Evolutionary conservation across 2,329 filamentous ascomycete genomes (phyloP).

Genomic region (Microcyclospora tardicrescens): DNA sequence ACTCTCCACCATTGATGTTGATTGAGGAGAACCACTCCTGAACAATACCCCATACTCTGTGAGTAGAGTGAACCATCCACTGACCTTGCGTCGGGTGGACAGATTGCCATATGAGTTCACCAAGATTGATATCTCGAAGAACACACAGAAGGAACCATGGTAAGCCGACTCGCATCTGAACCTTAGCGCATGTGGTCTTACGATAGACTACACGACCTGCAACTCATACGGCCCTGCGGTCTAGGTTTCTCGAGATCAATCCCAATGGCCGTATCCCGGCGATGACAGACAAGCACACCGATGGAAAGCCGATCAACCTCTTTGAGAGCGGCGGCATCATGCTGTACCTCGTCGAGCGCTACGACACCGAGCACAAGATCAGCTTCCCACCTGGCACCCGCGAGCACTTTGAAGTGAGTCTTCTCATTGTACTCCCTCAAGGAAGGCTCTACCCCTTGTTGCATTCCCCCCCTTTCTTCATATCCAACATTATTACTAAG

Average conservation of each 20-base stretch:
- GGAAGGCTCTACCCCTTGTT: too few species aligned
- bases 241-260: conserved; percentile 75
- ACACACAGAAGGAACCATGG: conserved; percentile 56
- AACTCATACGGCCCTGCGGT: too few species aligned
- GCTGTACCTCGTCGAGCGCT: conserved; percentile 65
- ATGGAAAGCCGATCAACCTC: conserved; percentile 59
- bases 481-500: neutral
- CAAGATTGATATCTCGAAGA: conserved; percentile 57
- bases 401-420: conserved; percentile 50
- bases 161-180: neutral
- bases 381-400: conserved; percentile 59
- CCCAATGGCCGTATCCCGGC: conserved; percentile 88
- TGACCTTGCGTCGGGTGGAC: neutral
- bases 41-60: too few species aligned
- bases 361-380: conserved; percentile 71
- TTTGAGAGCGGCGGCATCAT: conserved; percentile 79
- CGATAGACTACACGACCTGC: too few species aligned
- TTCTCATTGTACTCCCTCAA: neutral
- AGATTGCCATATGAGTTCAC: conserved; percentile 62
- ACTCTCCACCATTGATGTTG: too few species aligned
- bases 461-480: neutral
- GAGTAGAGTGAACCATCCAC: too few species aligned
- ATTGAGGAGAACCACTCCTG: too few species aligned
- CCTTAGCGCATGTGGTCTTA: conserved; percentile 31
- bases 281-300: conserved; percentile 62